Evolutionary conservation across 2,329 filamentous ascomycete genomes (phyloP).

Genomic region (Rhynchosporium graminicola): DNA sequence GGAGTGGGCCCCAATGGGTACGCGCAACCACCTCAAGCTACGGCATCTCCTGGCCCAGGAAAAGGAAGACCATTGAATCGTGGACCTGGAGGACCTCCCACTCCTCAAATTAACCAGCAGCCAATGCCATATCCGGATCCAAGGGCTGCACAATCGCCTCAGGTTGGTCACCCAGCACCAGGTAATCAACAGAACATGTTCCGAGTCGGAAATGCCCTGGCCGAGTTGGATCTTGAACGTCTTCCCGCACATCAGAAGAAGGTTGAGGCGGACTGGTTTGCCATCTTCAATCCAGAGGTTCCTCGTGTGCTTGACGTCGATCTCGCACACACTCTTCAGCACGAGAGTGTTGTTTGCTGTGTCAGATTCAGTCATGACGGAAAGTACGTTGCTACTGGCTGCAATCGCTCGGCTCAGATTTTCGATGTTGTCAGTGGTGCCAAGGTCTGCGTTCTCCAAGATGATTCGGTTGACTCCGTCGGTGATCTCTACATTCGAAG

Average conservation of each 20-base stretch:
- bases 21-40: slow-evolving; percentile 79
- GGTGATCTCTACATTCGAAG: slow-evolving; percentile 96
- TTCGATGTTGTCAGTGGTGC: slow-evolving; percentile 88
- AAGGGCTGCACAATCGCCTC: slow-evolving; percentile 68
- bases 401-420: slow-evolving; percentile 98
- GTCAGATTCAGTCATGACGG: slow-evolving; percentile 96
- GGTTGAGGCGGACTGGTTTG: slow-evolving; percentile 89
- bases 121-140: slow-evolving; percentile 83
- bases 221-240: slow-evolving; percentile 83
- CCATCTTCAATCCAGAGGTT: slow-evolving; percentile 91
- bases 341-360: slow-evolving; percentile 97
- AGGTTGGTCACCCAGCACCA: slow-evolving; percentile 82
- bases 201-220: slow-evolving; percentile 70
- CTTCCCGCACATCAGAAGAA: slow-evolving; percentile 87
- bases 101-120: slow-evolving; percentile 87
- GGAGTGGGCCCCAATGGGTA: slow-evolving; percentile 66
- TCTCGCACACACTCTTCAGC: slow-evolving; percentile 85
- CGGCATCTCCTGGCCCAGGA: slow-evolving; percentile 81
- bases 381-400: slow-evolving; percentile 93
- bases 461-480: slow-evolving; percentile 81
- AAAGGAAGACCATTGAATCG: slow-evolving; percentile 67
- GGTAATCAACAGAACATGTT: slow-evolving; percentile 51
- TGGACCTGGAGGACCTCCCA: slow-evolving; percentile 72
- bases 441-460: slow-evolving; percentile 87
- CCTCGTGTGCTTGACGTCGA: slow-evolving; percentile 91